Evolutionary conservation across 1,284 basidiomycete genomes (phyloP).

Genomic region (Cutaneotrichosporon mucoides): DNA sequence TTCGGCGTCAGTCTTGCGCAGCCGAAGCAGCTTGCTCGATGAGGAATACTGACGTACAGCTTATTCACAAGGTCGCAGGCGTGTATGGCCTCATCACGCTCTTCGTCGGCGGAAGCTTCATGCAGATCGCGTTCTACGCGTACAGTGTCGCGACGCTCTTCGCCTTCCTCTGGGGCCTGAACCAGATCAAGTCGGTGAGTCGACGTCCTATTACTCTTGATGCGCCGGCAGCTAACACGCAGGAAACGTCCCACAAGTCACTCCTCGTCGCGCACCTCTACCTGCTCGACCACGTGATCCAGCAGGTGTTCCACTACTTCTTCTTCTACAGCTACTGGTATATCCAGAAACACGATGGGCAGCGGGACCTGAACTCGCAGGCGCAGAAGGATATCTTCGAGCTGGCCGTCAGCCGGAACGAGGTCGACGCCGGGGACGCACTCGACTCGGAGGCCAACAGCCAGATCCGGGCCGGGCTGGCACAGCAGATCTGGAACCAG

Average conservation of each 20-base stretch:
- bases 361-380: conserved; percentile 68
- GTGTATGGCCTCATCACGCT: conserved; percentile 93
- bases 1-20: conserved; percentile 63
- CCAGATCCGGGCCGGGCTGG: conserved; percentile 55
- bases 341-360: conserved; percentile 84
- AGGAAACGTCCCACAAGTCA: conserved; percentile 81
- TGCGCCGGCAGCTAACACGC: conserved; percentile 14
- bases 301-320: conserved; percentile 85
- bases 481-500: conserved; percentile 77
- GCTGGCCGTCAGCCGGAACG: conserved; percentile 42
- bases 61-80: conserved; percentile 97
- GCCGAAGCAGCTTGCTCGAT: background rate
- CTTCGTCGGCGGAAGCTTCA: conserved; percentile 79
- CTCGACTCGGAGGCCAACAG: conserved; percentile 51
- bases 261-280: conserved; percentile 91
- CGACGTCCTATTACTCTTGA: background rate
- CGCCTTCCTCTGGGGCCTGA: conserved; percentile 81
- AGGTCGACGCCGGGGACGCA: conserved; percentile 33
- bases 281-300: conserved; percentile 85
- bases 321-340: conserved; percentile 89
- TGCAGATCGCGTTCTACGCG: conserved; percentile 85
- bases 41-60: conserved; percentile 50
- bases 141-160: conserved; percentile 83
- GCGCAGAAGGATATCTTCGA: conserved; percentile 78
- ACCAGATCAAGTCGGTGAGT: conserved; percentile 70